Base-by-base conservation (phyloP, 75 land plant genomes). In the Selaginella moellendorffii region DNA sequence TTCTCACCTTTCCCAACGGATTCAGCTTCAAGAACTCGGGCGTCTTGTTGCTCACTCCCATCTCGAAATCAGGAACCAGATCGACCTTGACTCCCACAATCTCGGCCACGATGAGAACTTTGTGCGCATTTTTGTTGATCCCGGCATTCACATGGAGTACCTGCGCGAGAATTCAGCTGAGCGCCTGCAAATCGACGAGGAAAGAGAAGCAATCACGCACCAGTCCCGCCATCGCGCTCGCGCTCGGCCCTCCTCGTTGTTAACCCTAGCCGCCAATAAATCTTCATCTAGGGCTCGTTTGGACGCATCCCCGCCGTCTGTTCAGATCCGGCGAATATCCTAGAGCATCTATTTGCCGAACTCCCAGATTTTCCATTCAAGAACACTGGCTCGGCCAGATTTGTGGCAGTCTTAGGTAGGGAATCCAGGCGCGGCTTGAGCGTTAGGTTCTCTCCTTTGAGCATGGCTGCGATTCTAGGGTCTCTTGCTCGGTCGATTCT, bases 1-100 rank as follows among this genome's bases (percentile, higher is more conserved):
- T 27, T 21, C n/a, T 1, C 69, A 92, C 97, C 97, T 92, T 92
- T 46, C 97, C 97, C 59, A 88, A 51, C 31, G 97, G 97, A 67
- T 92, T 92, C 86, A 92, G 70, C 70, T 83, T 85, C 23, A 88
- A 58, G 58, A 78, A 92, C 36, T 81, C 97, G n/a, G 84, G 83
- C 31, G 82, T 81, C 71, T 85, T 88, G 24, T 85, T 92, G 17
- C 95, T 59, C 0, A 83, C 89, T 20, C 96, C 96, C 90, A 85
- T 83, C 69, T 83, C 65, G 78, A 92, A 92, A 36, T 85, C 59
- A 56, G 81, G 72, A 1, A 53, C 65, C 22, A 78, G 18, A 51
- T 81, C 73, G 26, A 92, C 74, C 31, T 83, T 66, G 26, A 85
- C 85, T 26, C 85, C 95, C 52, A 54, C 67, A 68, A 82, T 85